Evolutionary conservation across 2,329 filamentous ascomycete genomes (phyloP).

Genomic region (Hymenoscyphus occultus): DNA sequence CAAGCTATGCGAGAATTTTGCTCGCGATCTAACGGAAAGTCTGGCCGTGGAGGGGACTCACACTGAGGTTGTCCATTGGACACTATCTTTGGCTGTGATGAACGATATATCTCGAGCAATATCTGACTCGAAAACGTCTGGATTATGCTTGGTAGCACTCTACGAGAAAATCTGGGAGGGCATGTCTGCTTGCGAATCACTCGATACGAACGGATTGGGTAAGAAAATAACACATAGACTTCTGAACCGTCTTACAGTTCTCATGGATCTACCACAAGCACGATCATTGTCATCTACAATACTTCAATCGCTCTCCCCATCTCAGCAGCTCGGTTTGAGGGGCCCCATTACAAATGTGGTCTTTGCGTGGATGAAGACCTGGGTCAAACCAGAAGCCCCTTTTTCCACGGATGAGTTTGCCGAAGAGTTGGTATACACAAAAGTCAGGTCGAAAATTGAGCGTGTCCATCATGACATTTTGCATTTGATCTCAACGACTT

Average conservation of each 20-base stretch:
- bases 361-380: constrained; percentile 20
- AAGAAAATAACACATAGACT: constrained; percentile 17
- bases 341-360: constrained; percentile 14
- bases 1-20: constrained; percentile 23
- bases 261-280: constrained; percentile 20
- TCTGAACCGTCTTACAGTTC: constrained; percentile 19
- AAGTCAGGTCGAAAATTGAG: background rate
- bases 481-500: background rate
- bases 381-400: constrained; percentile 8
- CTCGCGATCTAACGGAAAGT: constrained; percentile 23
- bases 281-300: constrained; percentile 23
- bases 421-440: background rate
- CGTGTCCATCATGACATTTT: background rate
- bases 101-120: constrained; percentile 15
- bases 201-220: constrained; percentile 23
- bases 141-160: constrained; percentile 20
- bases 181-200: constrained; percentile 26
- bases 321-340: constrained; percentile 22
- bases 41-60: constrained; percentile 27
- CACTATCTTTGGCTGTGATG: constrained; percentile 18
- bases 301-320: constrained; percentile 20
- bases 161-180: constrained; percentile 31
- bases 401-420: background rate
- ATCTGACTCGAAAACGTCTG: background rate
- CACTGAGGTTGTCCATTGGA: constrained; percentile 15